Evolutionary conservation across 2,329 filamentous ascomycete species (phyloP).

Genomic region (Emmonsiellopsis sp.): DNA sequence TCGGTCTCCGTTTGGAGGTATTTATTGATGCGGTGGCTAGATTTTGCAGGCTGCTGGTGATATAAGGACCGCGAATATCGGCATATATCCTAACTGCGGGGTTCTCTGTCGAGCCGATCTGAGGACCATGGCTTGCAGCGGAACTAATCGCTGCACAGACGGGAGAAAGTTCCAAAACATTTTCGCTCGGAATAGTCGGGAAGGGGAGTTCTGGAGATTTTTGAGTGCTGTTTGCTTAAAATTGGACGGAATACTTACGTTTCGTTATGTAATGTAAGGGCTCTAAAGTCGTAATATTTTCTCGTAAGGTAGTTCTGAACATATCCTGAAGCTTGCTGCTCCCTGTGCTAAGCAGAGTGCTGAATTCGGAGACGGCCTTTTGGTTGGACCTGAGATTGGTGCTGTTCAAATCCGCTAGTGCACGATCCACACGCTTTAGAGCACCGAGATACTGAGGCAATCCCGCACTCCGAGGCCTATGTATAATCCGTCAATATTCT

Average conservation of each 20-base stretch:
- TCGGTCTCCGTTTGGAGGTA: slow-evolving; percentile 64
- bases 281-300: slow-evolving; percentile 73
- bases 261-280: slow-evolving; percentile 91
- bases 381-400: slow-evolving; percentile 93
- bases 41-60: slow-evolving; percentile 74
- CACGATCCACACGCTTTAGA: slow-evolving; percentile 77
- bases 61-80: slow-evolving; percentile 76
- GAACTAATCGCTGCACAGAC: slow-evolving; percentile 68
- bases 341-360: slow-evolving; percentile 66
- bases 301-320: slow-evolving; percentile 68
- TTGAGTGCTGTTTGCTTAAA: background rate
- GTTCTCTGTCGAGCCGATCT: slow-evolving; percentile 45
- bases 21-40: slow-evolving; percentile 78
- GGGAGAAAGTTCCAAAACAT: slow-evolving; percentile 64
- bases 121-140: slow-evolving; percentile 45
- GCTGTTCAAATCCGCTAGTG: slow-evolving; percentile 72
- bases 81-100: slow-evolving; percentile 75
- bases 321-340: slow-evolving; percentile 75
- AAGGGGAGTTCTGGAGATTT: slow-evolving; percentile 54
- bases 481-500: background rate
- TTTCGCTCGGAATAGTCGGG: slow-evolving; percentile 68
- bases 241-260: slow-evolving; percentile 39
- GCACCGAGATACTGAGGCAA: slow-evolving; percentile 79
- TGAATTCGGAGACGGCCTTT: slow-evolving; percentile 73
- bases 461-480: slow-evolving; percentile 68